These are phyloP conservation scores for Linnemannia exigua DNA, from an alignment of 192 early-diverging fungal species.

Conservation along the genomic window DNA sequence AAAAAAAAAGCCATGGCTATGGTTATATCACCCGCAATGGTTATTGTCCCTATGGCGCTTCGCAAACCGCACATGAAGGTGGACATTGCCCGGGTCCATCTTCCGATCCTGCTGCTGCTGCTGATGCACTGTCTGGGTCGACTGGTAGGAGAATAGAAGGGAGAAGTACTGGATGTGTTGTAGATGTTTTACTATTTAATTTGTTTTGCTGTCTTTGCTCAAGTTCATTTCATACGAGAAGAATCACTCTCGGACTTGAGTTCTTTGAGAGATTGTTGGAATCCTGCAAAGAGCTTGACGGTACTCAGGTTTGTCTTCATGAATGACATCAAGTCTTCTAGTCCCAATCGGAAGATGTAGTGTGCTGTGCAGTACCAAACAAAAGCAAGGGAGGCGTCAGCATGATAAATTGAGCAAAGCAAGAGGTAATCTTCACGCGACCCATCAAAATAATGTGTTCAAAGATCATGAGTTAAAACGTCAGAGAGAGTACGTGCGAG, in stretches of 20 bases:
- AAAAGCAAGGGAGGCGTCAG: background rate
- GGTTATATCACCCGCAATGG: too few relatives aligned
- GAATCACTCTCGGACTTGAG: conserved; percentile 19
- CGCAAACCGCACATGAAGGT: too few relatives aligned
- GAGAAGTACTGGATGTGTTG: background rate
- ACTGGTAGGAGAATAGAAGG: background rate
- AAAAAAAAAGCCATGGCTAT: too few relatives aligned
- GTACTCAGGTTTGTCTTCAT: conserved; percentile 18
- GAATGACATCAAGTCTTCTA: conserved; percentile 22
- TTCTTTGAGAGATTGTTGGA: conserved; percentile 20
- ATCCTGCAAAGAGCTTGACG: background rate
- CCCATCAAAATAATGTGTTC: too few relatives aligned
- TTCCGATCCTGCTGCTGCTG: too few relatives aligned
- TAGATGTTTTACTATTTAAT: background rate
- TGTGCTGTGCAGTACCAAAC: background rate
- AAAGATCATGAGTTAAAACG: too few relatives aligned
- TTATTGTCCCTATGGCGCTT: too few relatives aligned
- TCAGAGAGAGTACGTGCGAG: too few relatives aligned
- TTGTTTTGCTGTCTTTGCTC: background rate
- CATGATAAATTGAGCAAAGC: too few relatives aligned
- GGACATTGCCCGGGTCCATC: too few relatives aligned
- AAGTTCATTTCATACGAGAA: conserved; percentile 8
- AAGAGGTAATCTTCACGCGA: too few relatives aligned
- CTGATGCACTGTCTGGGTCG: background rate
- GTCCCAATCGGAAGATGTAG: conserved; percentile 23